phyloP scores from a whole-genome alignment of 371 early-diverging fungal species.

The Syncephalastrum racemosum region DNA sequence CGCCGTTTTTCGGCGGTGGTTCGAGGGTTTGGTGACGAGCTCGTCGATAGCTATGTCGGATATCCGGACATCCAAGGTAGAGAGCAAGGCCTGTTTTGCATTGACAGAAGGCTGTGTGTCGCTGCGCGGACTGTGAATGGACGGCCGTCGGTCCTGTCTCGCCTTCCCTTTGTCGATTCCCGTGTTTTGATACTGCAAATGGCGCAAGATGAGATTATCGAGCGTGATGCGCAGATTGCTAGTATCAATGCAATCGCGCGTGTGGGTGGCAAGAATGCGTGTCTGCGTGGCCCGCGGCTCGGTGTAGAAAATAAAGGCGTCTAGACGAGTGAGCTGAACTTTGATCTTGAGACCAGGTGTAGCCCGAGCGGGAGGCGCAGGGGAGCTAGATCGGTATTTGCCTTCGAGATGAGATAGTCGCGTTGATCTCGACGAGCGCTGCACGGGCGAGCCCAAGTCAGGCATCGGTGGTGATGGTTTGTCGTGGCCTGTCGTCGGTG shows the following conservation, averaged over 20 bases:
- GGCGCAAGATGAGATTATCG: conserved; percentile 31
- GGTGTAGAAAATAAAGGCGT: conserved; percentile 41
- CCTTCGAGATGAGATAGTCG: too few species aligned
- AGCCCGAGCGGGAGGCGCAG: conserved; percentile 1
- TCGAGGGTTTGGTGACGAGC: conserved; percentile 23
- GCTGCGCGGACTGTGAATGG: too few species aligned
- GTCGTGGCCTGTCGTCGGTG: too few species aligned
- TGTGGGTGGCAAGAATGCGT: too few species aligned
- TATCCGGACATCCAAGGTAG: conserved; percentile 30
- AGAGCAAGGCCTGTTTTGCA: conserved; percentile 5
- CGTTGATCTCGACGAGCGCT: too few species aligned
- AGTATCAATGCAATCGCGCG: conserved; percentile 9
- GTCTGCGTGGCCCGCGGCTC: conserved; percentile 21
- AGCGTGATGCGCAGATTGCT: conserved; percentile 51
- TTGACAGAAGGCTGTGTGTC: not conserved
- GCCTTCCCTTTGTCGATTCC: not conserved
- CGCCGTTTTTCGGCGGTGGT: not conserved
- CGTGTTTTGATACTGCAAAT: conserved; percentile 29
- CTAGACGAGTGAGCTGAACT: conserved; percentile 37
- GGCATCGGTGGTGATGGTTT: too few species aligned
- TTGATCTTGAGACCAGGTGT: conserved; percentile 43
- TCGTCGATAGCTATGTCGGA: conserved; percentile 27
- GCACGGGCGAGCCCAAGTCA: too few species aligned
- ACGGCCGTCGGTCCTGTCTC: too few species aligned
- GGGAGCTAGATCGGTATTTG: not conserved